Percentiles rank a stretch among this genome's conserved stretches.
phyloP scores from a whole-genome alignment of 2,329 filamentous ascomycete species.

The Colletotrichum chrysophilum region DNA sequence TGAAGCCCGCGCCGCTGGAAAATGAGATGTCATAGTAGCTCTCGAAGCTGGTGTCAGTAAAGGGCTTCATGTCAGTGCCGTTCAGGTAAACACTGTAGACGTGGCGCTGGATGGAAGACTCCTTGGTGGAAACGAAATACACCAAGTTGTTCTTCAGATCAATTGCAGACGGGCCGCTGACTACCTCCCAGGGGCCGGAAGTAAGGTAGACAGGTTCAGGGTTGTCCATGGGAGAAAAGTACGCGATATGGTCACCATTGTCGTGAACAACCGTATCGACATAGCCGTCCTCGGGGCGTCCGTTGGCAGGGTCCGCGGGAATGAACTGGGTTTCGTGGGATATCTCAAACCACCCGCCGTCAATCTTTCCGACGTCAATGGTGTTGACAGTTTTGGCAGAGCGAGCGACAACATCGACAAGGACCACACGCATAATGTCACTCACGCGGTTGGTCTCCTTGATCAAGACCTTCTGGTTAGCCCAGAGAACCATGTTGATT shows the following conservation, averaged over 20 bases:
- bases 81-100: conserved; percentile 89
- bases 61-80: conserved; percentile 71
- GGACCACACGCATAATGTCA: conserved; percentile 84
- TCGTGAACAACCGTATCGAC: conserved; percentile 89
- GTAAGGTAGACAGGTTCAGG: conserved; percentile 85
- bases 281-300: conserved; percentile 84
- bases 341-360: conserved; percentile 97
- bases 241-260: conserved; percentile 88
- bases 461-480: conserved; percentile 81
- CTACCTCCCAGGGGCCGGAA: conserved; percentile 90
- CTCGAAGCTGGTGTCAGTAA: conserved; percentile 76
- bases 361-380: conserved; percentile 80
- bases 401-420: conserved; percentile 79
- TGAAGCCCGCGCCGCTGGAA: conserved; percentile 81
- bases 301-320: conserved; percentile 79
- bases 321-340: conserved; percentile 86
- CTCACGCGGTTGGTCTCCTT: conserved; percentile 95
- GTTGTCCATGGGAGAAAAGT: conserved; percentile 89
- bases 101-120: conserved; percentile 88
- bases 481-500: conserved; percentile 94
- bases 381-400: conserved; percentile 80
- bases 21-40: conserved; percentile 87
- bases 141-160: conserved; percentile 86
- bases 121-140: conserved; percentile 88
- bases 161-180: conserved; percentile 80